Base-by-base conservation (phyloP, 2,329 filamentous ascomycete genomes). In the Catunica adiposa region DNA sequence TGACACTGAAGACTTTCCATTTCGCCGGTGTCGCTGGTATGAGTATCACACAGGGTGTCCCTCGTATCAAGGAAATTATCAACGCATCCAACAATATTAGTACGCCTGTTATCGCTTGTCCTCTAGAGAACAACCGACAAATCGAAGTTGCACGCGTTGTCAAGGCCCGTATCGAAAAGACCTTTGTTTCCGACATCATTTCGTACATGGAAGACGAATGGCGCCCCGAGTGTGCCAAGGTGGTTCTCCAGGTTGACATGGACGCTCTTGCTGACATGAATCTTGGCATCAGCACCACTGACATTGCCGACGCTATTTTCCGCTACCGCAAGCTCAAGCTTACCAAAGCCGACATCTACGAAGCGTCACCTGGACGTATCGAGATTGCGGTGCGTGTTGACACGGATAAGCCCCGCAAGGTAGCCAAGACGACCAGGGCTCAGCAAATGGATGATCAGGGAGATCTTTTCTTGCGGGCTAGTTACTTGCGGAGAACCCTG, bases 61-160 rank as follows among this genome's bases (percentile, higher is more conserved):
- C 92, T 1, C 90, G 92, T 82, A 98, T 98, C 73, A 98, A 98
- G 71, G 92, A 98, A 75, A 98, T 98, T 62, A 98, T 98, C 80
- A 98, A 98, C 70, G 92, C 92, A 4, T 95, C 89, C 7, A 94
- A 89, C 67, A 74, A 75, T 52, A 98, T 98, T 69, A 94, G 86
- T 67, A 98, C 92, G 0, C 92, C 92, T 0, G 84, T 98, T 65
- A 94, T 98, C 62, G 82, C 79, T 4, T 97, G 92, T 64, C 83
- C 86, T 3, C 74, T 97, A 3, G 77, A 87, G 60, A 92, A 89
- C 64, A 80, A 82, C 59, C 72, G 77, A 56, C 79, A 84, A 61
- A 80, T 92, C 55, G 78, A 83, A 61, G 87, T 85, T 1, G 92
- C 90, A n/a, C 82, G 84, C 31, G 82, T 95, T 42, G 90, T 95